Conservation (phyloP, 495 filamentous ascomycete species). For the Astrocystis sublimbata region DNA sequence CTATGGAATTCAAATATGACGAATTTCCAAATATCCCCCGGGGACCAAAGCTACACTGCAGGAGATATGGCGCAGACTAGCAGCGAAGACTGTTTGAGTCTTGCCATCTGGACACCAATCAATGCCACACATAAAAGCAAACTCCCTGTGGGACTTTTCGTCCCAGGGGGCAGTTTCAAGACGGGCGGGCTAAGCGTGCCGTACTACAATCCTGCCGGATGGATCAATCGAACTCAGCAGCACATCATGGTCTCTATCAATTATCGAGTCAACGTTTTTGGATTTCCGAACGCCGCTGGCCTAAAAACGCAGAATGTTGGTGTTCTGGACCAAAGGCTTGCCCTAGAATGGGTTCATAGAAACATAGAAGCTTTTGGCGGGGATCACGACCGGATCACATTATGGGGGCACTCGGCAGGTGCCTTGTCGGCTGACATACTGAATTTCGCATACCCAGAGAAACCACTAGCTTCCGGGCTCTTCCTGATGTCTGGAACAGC, state of each 20-base stretch:
- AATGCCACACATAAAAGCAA: conserved; percentile 27
- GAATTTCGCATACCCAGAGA: conserved; percentile 46
- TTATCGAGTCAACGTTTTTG: conserved; percentile 62
- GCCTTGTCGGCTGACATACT: conserved; percentile 43
- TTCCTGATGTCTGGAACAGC: conserved; percentile 52
- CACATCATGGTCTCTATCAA: conserved; percentile 61
- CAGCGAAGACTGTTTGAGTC: conserved; percentile 54
- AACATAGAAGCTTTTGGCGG: conserved; percentile 72
- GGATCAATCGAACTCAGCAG: conserved; percentile 45
- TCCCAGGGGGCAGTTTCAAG: conserved; percentile 48
- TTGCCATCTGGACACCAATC: conserved; percentile 55
- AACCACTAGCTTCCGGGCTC: conserved; percentile 47
- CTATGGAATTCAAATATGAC: conserved; percentile 40
- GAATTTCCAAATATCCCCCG: conserved; percentile 32
- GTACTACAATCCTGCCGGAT: conserved; percentile 44
- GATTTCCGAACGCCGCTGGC: conserved; percentile 53
- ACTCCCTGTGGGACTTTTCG: conserved; percentile 52
- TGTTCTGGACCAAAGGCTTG: conserved; percentile 58
- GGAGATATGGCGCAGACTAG: conserved; percentile 38
- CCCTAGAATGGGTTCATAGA: conserved; percentile 67
- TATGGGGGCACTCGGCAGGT: conserved; percentile 55
- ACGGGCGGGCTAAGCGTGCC: conserved; percentile 44
- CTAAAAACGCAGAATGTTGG: conserved; percentile 48
- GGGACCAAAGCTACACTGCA: conserved; percentile 33
- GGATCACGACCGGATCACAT: conserved; percentile 58